A percentile compares a stretch with the other conserved stretches of the same genome.
Conservation (phyloP, 352 stramenopile species). For the Phytophthora colocasiae region DNA sequence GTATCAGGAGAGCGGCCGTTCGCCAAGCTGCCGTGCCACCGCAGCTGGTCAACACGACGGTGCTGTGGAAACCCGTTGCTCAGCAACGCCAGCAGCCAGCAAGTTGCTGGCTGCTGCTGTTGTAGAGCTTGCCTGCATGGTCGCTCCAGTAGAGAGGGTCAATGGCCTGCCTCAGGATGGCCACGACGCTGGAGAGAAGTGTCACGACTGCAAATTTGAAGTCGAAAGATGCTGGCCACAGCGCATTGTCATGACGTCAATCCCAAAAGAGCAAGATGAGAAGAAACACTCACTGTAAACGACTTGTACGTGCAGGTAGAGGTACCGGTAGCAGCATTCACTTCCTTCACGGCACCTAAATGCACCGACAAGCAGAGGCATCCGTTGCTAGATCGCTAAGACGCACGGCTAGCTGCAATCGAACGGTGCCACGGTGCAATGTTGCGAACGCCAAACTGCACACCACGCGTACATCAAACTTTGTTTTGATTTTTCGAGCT, state of each 20-base stretch:
- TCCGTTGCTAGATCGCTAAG: neutral
- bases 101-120: neutral
- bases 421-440: constrained; percentile 18
- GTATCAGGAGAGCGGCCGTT: neutral
- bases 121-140: too few relatives aligned
- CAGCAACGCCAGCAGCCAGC: too few relatives aligned
- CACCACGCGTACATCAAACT: constrained; percentile 7
- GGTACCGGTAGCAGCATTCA: neutral
- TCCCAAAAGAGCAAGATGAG: neutral
- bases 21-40: neutral
- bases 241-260: too few relatives aligned
- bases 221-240: neutral
- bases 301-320: neutral
- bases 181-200: neutral
- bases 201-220: neutral
- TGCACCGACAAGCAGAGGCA: neutral
- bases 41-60: constrained; percentile 7
- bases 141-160: neutral
- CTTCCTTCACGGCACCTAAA: neutral
- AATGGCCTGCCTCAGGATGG: constrained; percentile 1
- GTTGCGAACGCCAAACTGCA: constrained; percentile 21
- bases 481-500: neutral
- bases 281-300: neutral
- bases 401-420: constrained; percentile 7
- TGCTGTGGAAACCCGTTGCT: neutral